Base-by-base conservation (phyloP, 768 basidiomycete genomes). In the Hericium erinaceus region DNA sequence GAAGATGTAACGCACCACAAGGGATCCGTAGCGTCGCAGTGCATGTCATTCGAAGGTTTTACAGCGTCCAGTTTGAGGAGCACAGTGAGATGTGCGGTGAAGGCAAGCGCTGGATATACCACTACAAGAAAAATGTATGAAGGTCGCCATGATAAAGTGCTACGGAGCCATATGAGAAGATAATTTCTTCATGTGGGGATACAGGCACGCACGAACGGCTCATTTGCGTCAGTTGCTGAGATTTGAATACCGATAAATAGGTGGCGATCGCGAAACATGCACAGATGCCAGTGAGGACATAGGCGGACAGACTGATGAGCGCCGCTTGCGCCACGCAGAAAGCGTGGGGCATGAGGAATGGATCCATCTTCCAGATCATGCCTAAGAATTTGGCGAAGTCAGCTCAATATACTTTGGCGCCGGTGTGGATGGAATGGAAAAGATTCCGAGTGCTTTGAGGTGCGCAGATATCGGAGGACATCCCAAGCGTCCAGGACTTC, bases 321-420 rank as follows among this genome's bases (percentile, higher is more conserved):
- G 62, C 48, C 26, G 64, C 39, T 48, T 61, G 64, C 20, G 60
- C 63, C 39, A 80, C 68, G 63, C 85, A 87, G 61, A 87, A 86
- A 28, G 65, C 61, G 39, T 65, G 69, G 9, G 84, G 81, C 83
- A 87, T 87, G 18, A 58, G 64, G 52, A 70, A 72, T 0, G 85
- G 82, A 61, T 82, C 72, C 85, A 87, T 86, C 53, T 70, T 67
- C 75, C 81, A 85, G 13, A 82, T 73, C 69, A 87, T 77, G 11
- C 85, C 85, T 86, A 33, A 52, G 22, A 33, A 33, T 33, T 33
- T 10, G 33, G 6, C 20, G 40, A 33, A 33, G 9, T 33, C 33
- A 33, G 33, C 8, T 33, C 33, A 33, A 33, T 33, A 33, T 33
- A 7, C 33, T 10, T 33, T 33, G 33, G 9, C 9, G 33, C 33